Evolutionary conservation across 2,329 filamentous ascomycete genomes (phyloP).

Genomic region (Neurospora sp.): DNA sequence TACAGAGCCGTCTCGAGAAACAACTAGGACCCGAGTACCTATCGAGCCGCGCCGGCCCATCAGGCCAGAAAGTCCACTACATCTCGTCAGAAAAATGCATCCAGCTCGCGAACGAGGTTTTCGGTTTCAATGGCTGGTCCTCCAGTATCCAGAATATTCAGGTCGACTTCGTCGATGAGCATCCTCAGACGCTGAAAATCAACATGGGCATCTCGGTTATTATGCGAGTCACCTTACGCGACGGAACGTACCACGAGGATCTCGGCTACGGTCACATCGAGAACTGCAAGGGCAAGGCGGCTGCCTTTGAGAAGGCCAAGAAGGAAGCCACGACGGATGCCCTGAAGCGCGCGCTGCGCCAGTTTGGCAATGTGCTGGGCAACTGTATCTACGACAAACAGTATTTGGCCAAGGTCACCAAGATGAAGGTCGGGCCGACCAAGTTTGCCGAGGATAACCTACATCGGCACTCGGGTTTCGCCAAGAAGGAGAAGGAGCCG

Average conservation of each 20-base stretch:
- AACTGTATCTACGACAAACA: slow-evolving; percentile 98
- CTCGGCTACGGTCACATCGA: slow-evolving; percentile 95
- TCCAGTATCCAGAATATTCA: slow-evolving; percentile 91
- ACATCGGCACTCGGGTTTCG: slow-evolving; percentile 69
- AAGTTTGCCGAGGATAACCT: slow-evolving; percentile 73
- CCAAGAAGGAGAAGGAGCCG: slow-evolving; percentile 49
- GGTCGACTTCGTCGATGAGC: slow-evolving; percentile 91
- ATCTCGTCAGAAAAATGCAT: slow-evolving; percentile 96
- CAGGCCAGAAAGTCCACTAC: slow-evolving; percentile 83
- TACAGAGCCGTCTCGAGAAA: slow-evolving; percentile 79
- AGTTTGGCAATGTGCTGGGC: slow-evolving; percentile 92
- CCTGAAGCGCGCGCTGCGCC: slow-evolving; percentile 78
- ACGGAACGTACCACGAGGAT: slow-evolving; percentile 97
- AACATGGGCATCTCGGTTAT: slow-evolving; percentile 83
- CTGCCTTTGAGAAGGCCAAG: slow-evolving; percentile 96
- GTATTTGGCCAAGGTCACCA: slow-evolving; percentile 81
- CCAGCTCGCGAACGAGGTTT: slow-evolving; percentile 85
- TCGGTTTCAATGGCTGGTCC: slow-evolving; percentile 97
- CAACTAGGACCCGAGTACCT: slow-evolving; percentile 95
- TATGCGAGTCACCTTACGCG: slow-evolving; percentile 77
- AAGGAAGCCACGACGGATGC: slow-evolving; percentile 96
- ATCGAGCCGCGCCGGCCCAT: slow-evolving; percentile 72
- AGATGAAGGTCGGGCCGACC: slow-evolving; percentile 68
- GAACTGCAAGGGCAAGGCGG: slow-evolving; percentile 89
- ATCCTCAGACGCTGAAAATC: slow-evolving; percentile 65